A percentile compares a stretch with the other conserved stretches of the same genome.
These are phyloP conservation scores for Lizonia empirigonia DNA, from an alignment of 2,329 filamentous ascomycete species.

Conservation along the genomic window DNA sequence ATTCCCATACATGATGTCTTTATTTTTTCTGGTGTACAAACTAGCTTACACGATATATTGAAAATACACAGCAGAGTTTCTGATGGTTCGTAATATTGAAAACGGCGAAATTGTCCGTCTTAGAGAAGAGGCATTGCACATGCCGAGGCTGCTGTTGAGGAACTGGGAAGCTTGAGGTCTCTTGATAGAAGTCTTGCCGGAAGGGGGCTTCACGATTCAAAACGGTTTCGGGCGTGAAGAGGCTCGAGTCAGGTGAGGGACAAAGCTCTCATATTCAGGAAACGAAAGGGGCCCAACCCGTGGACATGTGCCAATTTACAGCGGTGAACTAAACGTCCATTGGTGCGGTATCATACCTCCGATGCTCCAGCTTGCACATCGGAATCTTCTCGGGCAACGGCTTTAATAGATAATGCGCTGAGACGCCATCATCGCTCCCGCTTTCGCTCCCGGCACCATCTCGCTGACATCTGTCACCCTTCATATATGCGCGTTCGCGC, in stretches of 20 bases:
- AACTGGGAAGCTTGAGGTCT: constrained; percentile 25
- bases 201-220: constrained; percentile 5
- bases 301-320: too few species aligned
- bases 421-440: neutral
- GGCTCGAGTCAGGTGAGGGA: neutral
- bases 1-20: constrained; percentile 15
- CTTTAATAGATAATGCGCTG: neutral
- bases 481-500: neutral
- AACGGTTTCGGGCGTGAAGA: neutral
- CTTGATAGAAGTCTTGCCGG: constrained; percentile 18
- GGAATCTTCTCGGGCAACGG: neutral
- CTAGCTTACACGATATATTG: constrained; percentile 16
- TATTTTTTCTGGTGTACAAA: constrained; percentile 25
- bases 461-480: constrained; percentile 8
- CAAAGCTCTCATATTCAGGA: neutral
- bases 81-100: constrained; percentile 1
- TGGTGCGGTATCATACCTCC: neutral
- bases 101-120: neutral
- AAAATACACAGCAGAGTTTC: neutral
- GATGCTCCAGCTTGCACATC: neutral
- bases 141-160: constrained; percentile 11
- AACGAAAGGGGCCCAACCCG: neutral
- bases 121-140: neutral
- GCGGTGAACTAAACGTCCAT: neutral
- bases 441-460: constrained; percentile 1